Evolutionary conservation across 1,284 basidiomycete genomes (phyloP).

Genomic region (Malassezia caprae): DNA sequence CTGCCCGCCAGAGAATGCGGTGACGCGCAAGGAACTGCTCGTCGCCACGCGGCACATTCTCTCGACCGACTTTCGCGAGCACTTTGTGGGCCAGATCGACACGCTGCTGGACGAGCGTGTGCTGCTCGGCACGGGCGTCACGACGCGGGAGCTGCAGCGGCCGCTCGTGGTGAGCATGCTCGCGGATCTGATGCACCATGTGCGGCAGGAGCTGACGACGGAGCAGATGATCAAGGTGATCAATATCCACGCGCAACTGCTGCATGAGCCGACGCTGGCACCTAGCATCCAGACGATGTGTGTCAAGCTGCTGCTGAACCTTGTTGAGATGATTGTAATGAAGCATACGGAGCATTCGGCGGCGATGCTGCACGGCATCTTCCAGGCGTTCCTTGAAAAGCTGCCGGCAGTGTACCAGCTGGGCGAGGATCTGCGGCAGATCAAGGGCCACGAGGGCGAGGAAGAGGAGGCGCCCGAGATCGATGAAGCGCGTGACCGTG

Average conservation of each 20-base stretch:
- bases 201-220: conserved; percentile 70
- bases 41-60: conserved; percentile 86
- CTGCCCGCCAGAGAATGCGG: conserved; percentile 77
- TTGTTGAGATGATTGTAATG: conserved; percentile 68
- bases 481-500: conserved; percentile 22
- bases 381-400: conserved; percentile 77
- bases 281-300: conserved; percentile 80
- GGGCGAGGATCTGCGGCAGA: conserved; percentile 18
- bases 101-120: conserved; percentile 83
- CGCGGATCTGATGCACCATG: conserved; percentile 85
- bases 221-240: conserved; percentile 71
- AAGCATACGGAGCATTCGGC: conserved; percentile 54
- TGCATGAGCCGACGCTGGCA: conserved; percentile 78
- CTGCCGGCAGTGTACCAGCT: conserved; percentile 63
- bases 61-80: conserved; percentile 66
- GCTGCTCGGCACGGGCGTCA: conserved; percentile 70
- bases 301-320: conserved; percentile 81
- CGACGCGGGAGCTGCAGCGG: conserved; percentile 67
- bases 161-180: conserved; percentile 76
- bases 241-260: conserved; percentile 72
- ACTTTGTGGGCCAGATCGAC: conserved; percentile 74
- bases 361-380: conserved; percentile 62
- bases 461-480: background rate
- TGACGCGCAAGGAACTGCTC: conserved; percentile 68
- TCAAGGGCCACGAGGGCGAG: conserved; percentile 3